Conservation (phyloP, 768 basidiomycete species). For the Mycena rebaudengoi region DNA sequence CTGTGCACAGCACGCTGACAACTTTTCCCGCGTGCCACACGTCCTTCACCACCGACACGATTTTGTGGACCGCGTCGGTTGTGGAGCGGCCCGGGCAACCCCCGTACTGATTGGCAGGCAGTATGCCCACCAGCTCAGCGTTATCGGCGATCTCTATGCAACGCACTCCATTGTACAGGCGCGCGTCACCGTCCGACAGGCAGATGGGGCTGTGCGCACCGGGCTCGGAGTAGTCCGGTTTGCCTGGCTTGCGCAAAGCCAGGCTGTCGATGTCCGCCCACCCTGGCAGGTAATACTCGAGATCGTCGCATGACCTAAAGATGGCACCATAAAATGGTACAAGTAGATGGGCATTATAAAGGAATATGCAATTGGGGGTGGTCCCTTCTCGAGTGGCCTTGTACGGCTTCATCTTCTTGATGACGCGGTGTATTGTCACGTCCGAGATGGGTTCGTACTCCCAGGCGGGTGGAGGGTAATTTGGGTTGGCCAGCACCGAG, state of each 20-base stretch:
- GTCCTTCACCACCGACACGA: slow-evolving; percentile 29
- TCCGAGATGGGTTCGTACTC: no score
- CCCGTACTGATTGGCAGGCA: slow-evolving; percentile 38
- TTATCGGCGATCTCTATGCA: slow-evolving; percentile 23
- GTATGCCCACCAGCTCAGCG: slow-evolving; percentile 28
- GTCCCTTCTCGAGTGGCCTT: slow-evolving; percentile 37
- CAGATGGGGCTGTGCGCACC: slow-evolving; percentile 44
- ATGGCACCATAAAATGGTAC: slow-evolving; percentile 25
- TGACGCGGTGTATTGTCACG: slow-evolving; percentile 13
- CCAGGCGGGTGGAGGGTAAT: no score
- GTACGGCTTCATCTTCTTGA: slow-evolving; percentile 30
- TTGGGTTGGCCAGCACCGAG: no score
- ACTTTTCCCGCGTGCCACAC: slow-evolving; percentile 33
- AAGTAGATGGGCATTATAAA: slow-evolving; percentile 12
- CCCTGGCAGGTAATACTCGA: slow-evolving; percentile 34
- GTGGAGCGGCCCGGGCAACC: slow-evolving; percentile 39
- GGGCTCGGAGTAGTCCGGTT: slow-evolving; percentile 40
- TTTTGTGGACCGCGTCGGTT: slow-evolving; percentile 37
- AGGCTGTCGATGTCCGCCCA: slow-evolving; percentile 40
- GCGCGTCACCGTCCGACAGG: slow-evolving; percentile 29
- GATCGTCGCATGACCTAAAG: slow-evolving; percentile 37
- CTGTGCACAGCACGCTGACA: slow-evolving; percentile 36
- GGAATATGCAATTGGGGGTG: slow-evolving; percentile 33
- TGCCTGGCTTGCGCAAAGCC: slow-evolving; percentile 46
- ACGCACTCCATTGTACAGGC: slow-evolving; percentile 6